Base-by-base conservation (phyloP, 805 yeast genomes). In the Metschnikowia santaceciliae region DNA sequence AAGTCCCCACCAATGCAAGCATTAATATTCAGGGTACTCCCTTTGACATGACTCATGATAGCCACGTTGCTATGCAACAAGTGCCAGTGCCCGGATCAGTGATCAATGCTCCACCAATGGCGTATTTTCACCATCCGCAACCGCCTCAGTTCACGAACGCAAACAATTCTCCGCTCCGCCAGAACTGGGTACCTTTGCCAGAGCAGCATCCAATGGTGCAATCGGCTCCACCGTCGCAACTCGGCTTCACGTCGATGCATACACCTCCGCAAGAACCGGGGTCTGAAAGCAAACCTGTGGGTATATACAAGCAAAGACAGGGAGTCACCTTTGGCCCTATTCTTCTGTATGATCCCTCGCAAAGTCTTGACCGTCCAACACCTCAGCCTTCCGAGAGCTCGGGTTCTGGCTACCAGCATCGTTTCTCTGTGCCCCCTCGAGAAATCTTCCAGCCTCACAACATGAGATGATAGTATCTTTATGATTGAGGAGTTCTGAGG, bases 311-410 rank as follows among this genome's bases (percentile, higher is more conserved):
- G 46, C 46, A 32, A 26, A 44, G 35, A 8, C 23, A 3, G 32
- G 45, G 53, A n/a, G 56, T 72, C 45, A 69, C 64, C 48, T 71
- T 70, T 54, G 72, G 74, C 32, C 75, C 77, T 6, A 71, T 72
- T 53, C 51, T 72, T 39, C 75, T 61, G 49, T 72, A 72, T 48
- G 75, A 72, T 52, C 76, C 77, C 11, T 68, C 75, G 14, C 66
- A 64, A 43, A 68, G 61, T 17, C 8, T 19, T 10, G 37, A 42
- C 17, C 17, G 19, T 44, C 36, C 20, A 23, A 14, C 49, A 8
- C 47, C 54, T 32, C 60, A 36, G 38, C 53, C 55, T 43, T 15
- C 33, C 10, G 58, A 57, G 44, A 23, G 32, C 15, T n/a, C 34
- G 2, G 15, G 47, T 17, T 34, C 47, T 14, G 15, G 34, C 33